Evolutionary conservation across 164 flowering plant genomes (phyloP), one percentile per base, ranked within the genome.

Genomic region (Protea cynaroides): DNA sequence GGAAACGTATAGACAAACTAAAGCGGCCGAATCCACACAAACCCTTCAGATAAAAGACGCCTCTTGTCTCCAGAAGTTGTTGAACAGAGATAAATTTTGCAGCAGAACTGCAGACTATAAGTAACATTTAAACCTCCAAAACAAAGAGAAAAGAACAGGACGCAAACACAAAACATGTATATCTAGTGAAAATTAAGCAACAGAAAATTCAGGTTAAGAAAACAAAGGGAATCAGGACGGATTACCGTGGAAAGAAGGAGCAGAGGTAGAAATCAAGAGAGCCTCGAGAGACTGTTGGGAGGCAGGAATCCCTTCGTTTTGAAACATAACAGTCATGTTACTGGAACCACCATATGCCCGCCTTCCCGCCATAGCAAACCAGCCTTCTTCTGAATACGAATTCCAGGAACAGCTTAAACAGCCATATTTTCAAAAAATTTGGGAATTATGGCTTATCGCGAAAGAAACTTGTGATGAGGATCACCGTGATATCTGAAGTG

Each of bases 391-490:
- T 21, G 7, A n/a, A 14, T 40, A 38, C 58, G 17, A 65, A 57
- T 40, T 44, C 34, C 58, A 2, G 34, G 2, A 47, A 63, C 15
- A 63, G 18, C n/a, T 53, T 29, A 37, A 53, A 51, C n/a, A 17
- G 51, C 17, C 63, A 23, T 36, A 12, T 49, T 34, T 22, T 47
- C 44, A 2, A 43, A 9, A 14, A 19, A 15, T 12, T 22, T 10
- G 21, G 36, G n/a, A n/a, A n/a, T 64, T 66, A 81, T 19, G 73
- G 23, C 77, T 86, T 91, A 59, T 91, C 95, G 74, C 97, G 97
- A 72, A 91, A 91, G 75, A 91, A 91, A 79, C 97, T 91, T 72
- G 97, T 91, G 81, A 84, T 89, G 83, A 91, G 80, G 80, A 91
- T 82, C 63, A 79, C 84, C 22, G 93, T 84, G 78, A 86, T 88